Evolutionary conservation across 2,329 filamentous ascomycete species (phyloP).

Genomic region (Botrytis medusae): DNA sequence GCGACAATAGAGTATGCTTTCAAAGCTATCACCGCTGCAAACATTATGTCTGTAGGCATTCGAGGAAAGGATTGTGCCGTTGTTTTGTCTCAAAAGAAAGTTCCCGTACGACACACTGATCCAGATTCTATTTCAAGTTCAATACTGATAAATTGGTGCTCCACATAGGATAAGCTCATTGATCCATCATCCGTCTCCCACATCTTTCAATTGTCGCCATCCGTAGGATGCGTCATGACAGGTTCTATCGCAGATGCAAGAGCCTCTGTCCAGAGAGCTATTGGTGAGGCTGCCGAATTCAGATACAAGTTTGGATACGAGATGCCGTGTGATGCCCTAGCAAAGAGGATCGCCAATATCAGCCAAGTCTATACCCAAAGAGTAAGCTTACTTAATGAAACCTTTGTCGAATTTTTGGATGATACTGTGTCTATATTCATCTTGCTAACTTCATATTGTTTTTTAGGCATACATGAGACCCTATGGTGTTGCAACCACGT

Average conservation of each 20-base stretch:
- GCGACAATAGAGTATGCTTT: conserved; percentile 88
- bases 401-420: conserved; percentile 37
- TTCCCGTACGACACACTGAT: conserved; percentile 68
- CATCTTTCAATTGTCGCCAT: conserved; percentile 94
- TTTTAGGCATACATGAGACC: conserved; percentile 92
- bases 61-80: conserved; percentile 97
- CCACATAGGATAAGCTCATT: conserved; percentile 89
- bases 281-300: conserved; percentile 96
- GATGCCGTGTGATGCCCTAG: conserved; percentile 96
- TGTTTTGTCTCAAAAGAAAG: conserved; percentile 98
- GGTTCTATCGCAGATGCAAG: conserved; percentile 97
- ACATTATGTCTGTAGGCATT: conserved; percentile 97
- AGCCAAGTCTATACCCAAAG: conserved; percentile 98
- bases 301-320: conserved; percentile 98
- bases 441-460: conserved; percentile 27
- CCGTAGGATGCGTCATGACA: conserved; percentile 97
- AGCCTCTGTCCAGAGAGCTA: conserved; percentile 87
- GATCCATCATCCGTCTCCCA: conserved; percentile 95
- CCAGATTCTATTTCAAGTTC: conserved; percentile 23
- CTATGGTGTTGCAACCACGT: conserved; percentile 89
- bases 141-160: conserved; percentile 29
- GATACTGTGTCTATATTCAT: conserved; percentile 23
- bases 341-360: conserved; percentile 97
- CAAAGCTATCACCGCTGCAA: conserved; percentile 98
- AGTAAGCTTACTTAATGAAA: conserved; percentile 53